phyloP scores from a whole-genome alignment of 495 filamentous ascomycete species.

The Aspergillus panamensis region DNA sequence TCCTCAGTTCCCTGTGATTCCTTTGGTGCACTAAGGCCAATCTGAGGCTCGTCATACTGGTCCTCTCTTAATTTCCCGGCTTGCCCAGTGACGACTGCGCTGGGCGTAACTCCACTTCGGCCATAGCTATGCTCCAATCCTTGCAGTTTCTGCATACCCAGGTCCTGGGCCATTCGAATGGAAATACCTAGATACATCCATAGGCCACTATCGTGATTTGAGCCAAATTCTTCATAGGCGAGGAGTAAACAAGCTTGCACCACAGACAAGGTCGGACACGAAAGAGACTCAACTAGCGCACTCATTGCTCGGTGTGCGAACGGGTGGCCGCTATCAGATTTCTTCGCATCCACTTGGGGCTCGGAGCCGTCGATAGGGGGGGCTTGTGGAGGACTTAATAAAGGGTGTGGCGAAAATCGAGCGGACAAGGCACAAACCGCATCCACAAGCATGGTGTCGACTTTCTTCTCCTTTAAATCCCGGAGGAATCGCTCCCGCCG shows the following conservation, averaged over 20 bases:
- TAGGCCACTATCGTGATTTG: conserved; percentile 78
- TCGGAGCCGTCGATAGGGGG: conserved; percentile 49
- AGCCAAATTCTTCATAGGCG: conserved; percentile 82
- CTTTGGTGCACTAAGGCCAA: conserved; percentile 23
- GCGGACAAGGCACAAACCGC: conserved; percentile 77
- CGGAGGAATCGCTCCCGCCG: conserved; percentile 64
- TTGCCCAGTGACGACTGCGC: conserved; percentile 46
- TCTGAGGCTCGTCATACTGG: conserved; percentile 40
- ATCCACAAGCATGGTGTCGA: conserved; percentile 85
- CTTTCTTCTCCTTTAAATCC: conserved; percentile 68
- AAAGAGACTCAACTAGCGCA: conserved; percentile 69
- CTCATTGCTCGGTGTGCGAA: conserved; percentile 76
- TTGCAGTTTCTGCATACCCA: conserved; percentile 74
- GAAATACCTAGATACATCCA: conserved; percentile 89
- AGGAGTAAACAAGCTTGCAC: conserved; percentile 77
- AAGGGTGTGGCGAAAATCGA: conserved; percentile 69
- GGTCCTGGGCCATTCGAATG: conserved; percentile 81
- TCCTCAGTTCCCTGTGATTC: conserved; percentile 27
- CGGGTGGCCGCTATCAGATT: conserved; percentile 57
- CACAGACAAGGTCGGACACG: conserved; percentile 72
- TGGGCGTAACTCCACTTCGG: conserved; percentile 49
- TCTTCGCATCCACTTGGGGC: conserved; percentile 35
- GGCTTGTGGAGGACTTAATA: conserved; percentile 53
- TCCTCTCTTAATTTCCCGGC: conserved; percentile 43
- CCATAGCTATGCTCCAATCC: conserved; percentile 68